Evolutionary conservation across 1,284 basidiomycete genomes (phyloP).

Genomic region (Puccinia triticina): DNA sequence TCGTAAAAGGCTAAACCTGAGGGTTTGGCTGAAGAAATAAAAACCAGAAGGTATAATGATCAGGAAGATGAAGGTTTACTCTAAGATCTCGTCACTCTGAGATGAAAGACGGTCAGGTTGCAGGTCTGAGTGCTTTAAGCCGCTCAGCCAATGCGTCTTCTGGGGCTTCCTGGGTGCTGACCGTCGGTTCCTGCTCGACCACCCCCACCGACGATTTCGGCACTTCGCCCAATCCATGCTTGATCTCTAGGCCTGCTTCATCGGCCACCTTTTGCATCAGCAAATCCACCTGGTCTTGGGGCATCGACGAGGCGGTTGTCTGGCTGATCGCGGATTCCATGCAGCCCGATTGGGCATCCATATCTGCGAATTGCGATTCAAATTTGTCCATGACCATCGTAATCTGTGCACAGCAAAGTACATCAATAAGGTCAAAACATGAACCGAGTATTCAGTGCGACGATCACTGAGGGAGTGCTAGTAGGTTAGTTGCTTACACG

Average conservation of each 20-base stretch:
- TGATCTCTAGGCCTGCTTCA: slow-evolving; percentile 92
- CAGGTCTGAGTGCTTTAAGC: slow-evolving; percentile 76
- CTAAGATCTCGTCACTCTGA: background rate
- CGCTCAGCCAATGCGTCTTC: slow-evolving; percentile 79
- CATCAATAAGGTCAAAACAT: background rate
- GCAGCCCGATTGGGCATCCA: slow-evolving; percentile 96
- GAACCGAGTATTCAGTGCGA: too few relatives aligned
- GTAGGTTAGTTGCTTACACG: slow-evolving; percentile 66
- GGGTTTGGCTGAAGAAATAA: background rate
- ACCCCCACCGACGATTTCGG: slow-evolving; percentile 53
- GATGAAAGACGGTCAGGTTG: slow-evolving; percentile 55
- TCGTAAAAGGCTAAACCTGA: background rate
- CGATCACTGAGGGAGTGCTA: slow-evolving; percentile 2
- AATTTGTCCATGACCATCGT: slow-evolving; percentile 99
- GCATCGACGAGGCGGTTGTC: slow-evolving; percentile 88
- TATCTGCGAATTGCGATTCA: slow-evolving; percentile 90
- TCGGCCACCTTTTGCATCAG: slow-evolving; percentile 94
- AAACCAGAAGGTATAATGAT: slow-evolving; percentile 18
- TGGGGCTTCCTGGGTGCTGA: slow-evolving; percentile 65
- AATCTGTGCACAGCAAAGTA: slow-evolving; percentile 69
- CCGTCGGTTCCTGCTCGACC: slow-evolving; percentile 57
- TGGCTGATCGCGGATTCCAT: slow-evolving; percentile 97
- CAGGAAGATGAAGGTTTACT: background rate
- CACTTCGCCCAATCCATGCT: slow-evolving; percentile 78
- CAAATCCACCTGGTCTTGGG: slow-evolving; percentile 93